Conservation (phyloP, 768 basidiomycete species). For the Suillus americanus region DNA sequence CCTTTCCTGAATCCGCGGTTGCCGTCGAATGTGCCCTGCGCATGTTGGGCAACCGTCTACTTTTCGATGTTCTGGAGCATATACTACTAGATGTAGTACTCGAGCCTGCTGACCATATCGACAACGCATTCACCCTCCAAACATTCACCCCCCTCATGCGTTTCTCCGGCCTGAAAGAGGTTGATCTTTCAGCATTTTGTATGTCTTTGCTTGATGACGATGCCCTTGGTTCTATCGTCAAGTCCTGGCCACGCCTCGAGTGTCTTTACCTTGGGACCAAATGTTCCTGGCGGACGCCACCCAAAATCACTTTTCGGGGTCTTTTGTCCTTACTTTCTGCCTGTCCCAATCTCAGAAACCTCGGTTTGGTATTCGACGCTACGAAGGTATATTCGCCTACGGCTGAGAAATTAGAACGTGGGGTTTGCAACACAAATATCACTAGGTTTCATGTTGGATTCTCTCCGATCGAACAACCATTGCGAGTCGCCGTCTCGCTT, state of each 20-base stretch:
- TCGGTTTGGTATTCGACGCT: constrained; percentile 3
- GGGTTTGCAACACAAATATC: neutral
- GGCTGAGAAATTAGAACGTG: neutral
- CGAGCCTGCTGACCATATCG: neutral
- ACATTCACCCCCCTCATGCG: neutral
- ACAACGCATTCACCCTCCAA: neutral
- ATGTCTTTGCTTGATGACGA: constrained; percentile 1
- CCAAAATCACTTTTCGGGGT: neutral
- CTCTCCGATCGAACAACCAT: neutral
- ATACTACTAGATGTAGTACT: neutral
- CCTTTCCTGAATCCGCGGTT: neutral
- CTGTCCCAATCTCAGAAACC: neutral
- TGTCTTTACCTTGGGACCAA: neutral
- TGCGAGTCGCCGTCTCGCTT: neutral
- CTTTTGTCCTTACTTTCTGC: neutral
- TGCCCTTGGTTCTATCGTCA: neutral
- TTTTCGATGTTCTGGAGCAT: neutral
- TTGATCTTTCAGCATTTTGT: neutral
- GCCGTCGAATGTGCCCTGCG: neutral
- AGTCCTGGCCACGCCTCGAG: neutral
- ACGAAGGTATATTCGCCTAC: neutral
- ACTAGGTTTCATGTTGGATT: neutral
- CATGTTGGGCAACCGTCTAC: neutral
- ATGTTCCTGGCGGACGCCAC: neutral
- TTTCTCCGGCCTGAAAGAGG: neutral